Evolutionary conservation across 1,139 yeast species (phyloP), one percentile per base, ranked within the genome.

Genomic region (Sugiyamaella xylanicola): DNA sequence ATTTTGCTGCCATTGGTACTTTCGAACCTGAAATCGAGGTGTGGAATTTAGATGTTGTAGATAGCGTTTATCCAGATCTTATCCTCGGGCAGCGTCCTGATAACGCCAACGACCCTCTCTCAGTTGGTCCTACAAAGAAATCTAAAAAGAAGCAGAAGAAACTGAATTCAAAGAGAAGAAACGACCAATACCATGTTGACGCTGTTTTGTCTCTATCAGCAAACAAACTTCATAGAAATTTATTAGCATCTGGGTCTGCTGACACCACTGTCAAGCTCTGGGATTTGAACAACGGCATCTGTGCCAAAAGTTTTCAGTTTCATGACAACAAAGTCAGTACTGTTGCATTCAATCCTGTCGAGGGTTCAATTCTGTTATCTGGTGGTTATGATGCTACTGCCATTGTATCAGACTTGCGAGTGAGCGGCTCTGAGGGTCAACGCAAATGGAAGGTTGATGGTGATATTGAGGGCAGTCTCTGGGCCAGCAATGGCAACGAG

Each of bases 21-120:
- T 92, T 93, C 71, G 99, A 93, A 66, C 99, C 99, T 40, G 95
- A 88, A 68, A 93, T 93, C 71, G 99, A 93, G 73, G 80, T 93
- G 59, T 95, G 99, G 99, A 90, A 93, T 73, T 77, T 93, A 66
- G 99, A 93, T 72, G 85, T 86, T 61, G 80, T 92, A 44, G 98
- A 95, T 68, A 89, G 90, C 67, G 95, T 96, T 25, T 93, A 89
- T 79, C 99, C 99, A 16, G 96, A 91, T 68, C 79, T 88, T 65
- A 90, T 95, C 58, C 78, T 93, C 59, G 99, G 99, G 50, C 95
- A 88, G 68, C 84, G 85, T 29, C 78, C 77, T 46, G 77, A 78
- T 42, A 79, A 78, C 62, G 77, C 83, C 8, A 67, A 75, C 45
- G 71, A 77, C 5, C 72, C 75, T 3, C 59, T 62, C 21, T 62